These are phyloP conservation scores for Curvularia lunata DNA, from an alignment of 2,329 filamentous ascomycete species.

Conservation along the genomic window DNA sequence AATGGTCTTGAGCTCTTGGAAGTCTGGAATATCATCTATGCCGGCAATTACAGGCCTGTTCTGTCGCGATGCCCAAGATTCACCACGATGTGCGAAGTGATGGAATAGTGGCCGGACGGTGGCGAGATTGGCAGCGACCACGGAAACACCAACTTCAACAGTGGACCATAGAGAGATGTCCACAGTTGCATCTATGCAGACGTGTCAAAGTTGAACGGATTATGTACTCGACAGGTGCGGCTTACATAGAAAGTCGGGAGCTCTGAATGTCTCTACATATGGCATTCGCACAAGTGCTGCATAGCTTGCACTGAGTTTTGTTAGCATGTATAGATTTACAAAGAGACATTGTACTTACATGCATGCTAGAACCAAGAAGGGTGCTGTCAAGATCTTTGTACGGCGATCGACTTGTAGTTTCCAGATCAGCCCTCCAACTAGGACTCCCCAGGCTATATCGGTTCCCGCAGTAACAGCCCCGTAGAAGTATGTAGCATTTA, in stretches of 20 bases:
- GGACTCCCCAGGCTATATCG: slow-evolving; percentile 22
- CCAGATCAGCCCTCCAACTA: slow-evolving; percentile 56
- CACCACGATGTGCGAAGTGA: background rate
- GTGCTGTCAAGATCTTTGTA: slow-evolving; percentile 18
- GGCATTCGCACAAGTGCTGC: slow-evolving; percentile 24
- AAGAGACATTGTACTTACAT: slow-evolving; percentile 7
- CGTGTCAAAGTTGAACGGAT: background rate
- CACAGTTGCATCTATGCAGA: slow-evolving; percentile 14
- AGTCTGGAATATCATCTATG: background rate
- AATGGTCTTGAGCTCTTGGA: background rate
- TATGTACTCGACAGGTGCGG: background rate
- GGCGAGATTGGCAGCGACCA: slow-evolving; percentile 21
- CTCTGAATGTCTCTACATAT: slow-evolving; percentile 22
- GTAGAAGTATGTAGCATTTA: slow-evolving; percentile 55
- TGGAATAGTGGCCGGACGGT: slow-evolving; percentile 20
- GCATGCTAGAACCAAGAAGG: slow-evolving; percentile 19
- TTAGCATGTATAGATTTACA: background rate
- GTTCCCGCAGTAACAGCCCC: slow-evolving; percentile 18
- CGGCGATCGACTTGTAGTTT: slow-evolving; percentile 58
- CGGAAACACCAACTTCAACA: slow-evolving; percentile 22
- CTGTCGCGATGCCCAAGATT: background rate
- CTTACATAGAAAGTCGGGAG: slow-evolving; percentile 26
- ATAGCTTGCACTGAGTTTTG: slow-evolving; percentile 18
- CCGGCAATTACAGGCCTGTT: background rate
- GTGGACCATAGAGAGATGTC: slow-evolving; percentile 29